phyloP scores from a whole-genome alignment of 2,329 filamentous ascomycete species.

The Curvularia eragrostidis region DNA sequence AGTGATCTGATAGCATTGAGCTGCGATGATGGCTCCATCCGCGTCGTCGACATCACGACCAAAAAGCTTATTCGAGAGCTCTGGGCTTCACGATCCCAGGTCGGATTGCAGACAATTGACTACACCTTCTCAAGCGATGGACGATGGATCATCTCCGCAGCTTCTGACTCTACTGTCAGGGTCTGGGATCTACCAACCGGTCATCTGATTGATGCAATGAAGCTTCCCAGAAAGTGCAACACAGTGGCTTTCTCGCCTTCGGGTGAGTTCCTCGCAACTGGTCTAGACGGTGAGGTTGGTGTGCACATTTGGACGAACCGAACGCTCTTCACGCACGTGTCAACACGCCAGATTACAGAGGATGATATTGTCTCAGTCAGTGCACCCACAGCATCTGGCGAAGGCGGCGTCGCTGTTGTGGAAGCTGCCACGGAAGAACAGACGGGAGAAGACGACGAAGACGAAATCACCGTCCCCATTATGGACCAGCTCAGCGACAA shows the following conservation, averaged over 20 bases:
- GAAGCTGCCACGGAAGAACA: constrained; percentile 74
- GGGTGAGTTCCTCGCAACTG: constrained; percentile 92
- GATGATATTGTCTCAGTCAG: constrained; percentile 70
- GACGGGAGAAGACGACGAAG: constrained; percentile 54
- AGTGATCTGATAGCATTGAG: constrained; percentile 88
- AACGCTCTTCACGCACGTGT: constrained; percentile 85
- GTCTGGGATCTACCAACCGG: constrained; percentile 97
- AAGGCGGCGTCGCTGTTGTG: constrained; percentile 76
- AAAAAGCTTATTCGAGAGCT: constrained; percentile 91
- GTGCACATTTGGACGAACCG: constrained; percentile 98
- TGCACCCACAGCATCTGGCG: constrained; percentile 79
- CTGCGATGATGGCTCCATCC: constrained; percentile 86
- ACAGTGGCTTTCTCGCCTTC: constrained; percentile 86
- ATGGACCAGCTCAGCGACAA: constrained; percentile 81
- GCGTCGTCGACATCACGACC: constrained; percentile 89
- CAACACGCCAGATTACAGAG: constrained; percentile 83
- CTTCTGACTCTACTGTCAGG: constrained; percentile 78
- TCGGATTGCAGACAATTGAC: constrained; percentile 47
- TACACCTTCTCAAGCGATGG: constrained; percentile 84
- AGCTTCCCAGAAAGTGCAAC: constrained; percentile 77
- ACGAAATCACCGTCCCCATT: constrained; percentile 53
- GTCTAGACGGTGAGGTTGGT: constrained; percentile 80
- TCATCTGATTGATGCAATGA: constrained; percentile 92
- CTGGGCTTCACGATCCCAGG: constrained; percentile 67
- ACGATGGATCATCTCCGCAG: constrained; percentile 89